Percentiles rank a stretch among this genome's conserved stretches.
These are phyloP conservation scores for Coniosporium apollinis DNA, from an alignment of 495 filamentous ascomycete species.

Conservation along the genomic window DNA sequence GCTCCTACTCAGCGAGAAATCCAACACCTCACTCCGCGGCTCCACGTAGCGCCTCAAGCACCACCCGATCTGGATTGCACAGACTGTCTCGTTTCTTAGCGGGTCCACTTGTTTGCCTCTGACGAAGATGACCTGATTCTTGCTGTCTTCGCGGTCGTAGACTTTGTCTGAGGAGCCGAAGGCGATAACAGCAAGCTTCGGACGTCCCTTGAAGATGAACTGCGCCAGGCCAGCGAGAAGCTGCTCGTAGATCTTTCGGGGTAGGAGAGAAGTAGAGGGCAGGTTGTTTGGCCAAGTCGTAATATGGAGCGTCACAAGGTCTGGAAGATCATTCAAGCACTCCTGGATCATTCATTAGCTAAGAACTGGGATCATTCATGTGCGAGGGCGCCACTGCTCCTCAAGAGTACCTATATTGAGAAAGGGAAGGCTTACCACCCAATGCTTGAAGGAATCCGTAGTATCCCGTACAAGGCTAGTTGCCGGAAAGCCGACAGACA, in stretches of 20 bases:
- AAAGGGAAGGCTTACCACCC: constrained; percentile 11
- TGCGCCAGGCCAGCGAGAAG: constrained; percentile 19
- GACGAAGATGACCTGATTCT: constrained; percentile 24
- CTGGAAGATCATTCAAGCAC: constrained; percentile 12
- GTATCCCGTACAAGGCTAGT: constrained; percentile 15
- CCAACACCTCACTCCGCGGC: constrained; percentile 20
- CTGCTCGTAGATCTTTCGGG: constrained; percentile 19
- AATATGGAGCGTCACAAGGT: constrained; percentile 23
- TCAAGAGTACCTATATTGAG: background rate
- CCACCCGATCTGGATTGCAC: constrained; percentile 20
- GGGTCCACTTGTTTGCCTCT: constrained; percentile 16
- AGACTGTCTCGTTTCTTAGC: constrained; percentile 13
- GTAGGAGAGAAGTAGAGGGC: constrained; percentile 17
- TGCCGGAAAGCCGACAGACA: constrained; percentile 19
- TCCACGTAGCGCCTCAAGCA: constrained; percentile 21
- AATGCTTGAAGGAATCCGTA: constrained; percentile 15
- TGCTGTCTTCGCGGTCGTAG: constrained; percentile 23
- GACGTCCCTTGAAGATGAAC: constrained; percentile 10
- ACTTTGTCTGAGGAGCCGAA: constrained; percentile 23
- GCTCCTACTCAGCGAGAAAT: constrained; percentile 16
- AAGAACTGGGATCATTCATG: too few relatives aligned
- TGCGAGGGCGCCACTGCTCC: too few relatives aligned
- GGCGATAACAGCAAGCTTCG: constrained; percentile 20
- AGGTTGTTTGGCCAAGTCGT: constrained; percentile 24
- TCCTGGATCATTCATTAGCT: constrained; percentile 5